These are phyloP conservation scores for Trypanosoma rangeli DNA, from an alignment of 208 protist genomes.

Conservation along the genomic window DNA sequence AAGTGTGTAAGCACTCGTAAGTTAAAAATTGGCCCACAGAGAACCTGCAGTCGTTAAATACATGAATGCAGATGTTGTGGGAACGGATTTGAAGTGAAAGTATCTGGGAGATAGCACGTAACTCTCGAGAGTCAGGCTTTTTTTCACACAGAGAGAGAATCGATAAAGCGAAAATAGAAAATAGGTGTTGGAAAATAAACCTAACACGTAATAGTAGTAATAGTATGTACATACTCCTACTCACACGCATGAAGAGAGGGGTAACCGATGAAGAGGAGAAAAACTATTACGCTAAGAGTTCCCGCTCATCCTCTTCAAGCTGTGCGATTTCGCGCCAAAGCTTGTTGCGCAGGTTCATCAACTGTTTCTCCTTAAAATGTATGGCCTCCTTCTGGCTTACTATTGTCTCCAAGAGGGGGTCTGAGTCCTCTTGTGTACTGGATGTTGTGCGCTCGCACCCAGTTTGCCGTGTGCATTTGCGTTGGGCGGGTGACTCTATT, in stretches of 20 bases:
- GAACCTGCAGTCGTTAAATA: too few relatives aligned
- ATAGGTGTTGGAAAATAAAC: background rate
- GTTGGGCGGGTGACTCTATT: background rate
- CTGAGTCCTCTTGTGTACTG: background rate
- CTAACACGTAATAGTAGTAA: constrained; percentile 1
- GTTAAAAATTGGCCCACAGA: background rate
- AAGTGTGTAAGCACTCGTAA: too few relatives aligned
- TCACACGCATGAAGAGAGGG: background rate
- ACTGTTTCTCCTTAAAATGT: constrained; percentile 1
- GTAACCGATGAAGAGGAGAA: background rate
- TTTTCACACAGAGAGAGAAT: background rate
- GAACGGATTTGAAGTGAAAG: too few relatives aligned
- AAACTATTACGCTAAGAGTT: background rate
- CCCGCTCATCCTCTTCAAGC: constrained; percentile 24
- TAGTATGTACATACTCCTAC: background rate
- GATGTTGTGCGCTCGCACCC: background rate
- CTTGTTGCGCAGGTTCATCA: constrained; percentile 19
- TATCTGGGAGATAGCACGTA: too few relatives aligned
- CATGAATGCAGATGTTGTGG: too few relatives aligned
- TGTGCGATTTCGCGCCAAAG: constrained; percentile 25
- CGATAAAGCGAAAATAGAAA: background rate
- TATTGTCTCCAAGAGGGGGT: constrained; percentile 6
- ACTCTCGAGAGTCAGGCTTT: too few relatives aligned
- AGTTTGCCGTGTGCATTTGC: background rate
- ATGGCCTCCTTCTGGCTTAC: constrained; percentile 17